Evolutionary conservation across 257 asterid genomes (phyloP).

Genomic region (Prunella vulgaris): DNA sequence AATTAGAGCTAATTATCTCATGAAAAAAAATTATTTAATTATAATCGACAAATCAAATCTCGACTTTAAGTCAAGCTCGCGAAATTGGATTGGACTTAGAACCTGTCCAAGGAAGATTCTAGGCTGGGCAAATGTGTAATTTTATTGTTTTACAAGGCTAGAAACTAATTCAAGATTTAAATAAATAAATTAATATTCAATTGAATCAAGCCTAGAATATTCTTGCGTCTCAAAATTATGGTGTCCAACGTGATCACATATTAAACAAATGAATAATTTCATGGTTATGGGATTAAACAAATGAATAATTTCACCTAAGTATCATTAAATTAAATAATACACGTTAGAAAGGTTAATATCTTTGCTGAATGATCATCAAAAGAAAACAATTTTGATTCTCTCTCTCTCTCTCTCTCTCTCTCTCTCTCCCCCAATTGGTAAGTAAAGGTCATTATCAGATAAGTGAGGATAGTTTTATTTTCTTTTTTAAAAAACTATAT

Average conservation of each 20-base stretch:
- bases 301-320: neutral
- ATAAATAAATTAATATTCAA: neutral
- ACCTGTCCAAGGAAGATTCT: neutral
- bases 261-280: neutral
- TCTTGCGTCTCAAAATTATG: neutral
- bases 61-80: no score
- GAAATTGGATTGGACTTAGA: no score
- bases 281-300: slow-evolving; percentile 8
- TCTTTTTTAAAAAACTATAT: neutral
- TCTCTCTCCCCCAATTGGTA: slow-evolving; percentile 10
- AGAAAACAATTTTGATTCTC: neutral
- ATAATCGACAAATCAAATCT: no score
- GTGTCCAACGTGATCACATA: neutral
- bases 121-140: neutral
- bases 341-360: neutral
- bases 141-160: neutral
- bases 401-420: neutral
- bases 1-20: no score
- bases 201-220: neutral
- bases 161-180: neutral
- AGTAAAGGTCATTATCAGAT: slow-evolving; percentile 30
- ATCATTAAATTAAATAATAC: neutral
- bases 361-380: neutral
- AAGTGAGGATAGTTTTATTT: slow-evolving; percentile 13
- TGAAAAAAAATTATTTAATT: no score